Conservation (phyloP, 2,329 filamentous ascomycete species). For the Torrubiellomyces zombiae region DNA sequence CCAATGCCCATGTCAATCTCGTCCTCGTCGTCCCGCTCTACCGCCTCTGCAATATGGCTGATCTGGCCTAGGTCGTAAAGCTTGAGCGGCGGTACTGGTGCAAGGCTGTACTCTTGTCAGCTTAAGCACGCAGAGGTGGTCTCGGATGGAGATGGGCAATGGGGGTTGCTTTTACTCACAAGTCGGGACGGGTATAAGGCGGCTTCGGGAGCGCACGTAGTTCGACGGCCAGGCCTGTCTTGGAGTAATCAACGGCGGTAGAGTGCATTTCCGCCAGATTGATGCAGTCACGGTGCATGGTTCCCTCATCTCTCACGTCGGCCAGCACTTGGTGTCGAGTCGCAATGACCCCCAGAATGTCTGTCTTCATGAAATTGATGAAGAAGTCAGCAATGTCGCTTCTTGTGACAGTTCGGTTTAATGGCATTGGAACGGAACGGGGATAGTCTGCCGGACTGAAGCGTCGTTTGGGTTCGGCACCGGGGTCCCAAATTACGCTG, state of each 20-base stretch:
- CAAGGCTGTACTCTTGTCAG: slow-evolving; percentile 21
- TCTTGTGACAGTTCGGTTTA: slow-evolving; percentile 41
- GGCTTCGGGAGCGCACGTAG: slow-evolving; percentile 23
- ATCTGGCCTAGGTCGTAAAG: slow-evolving; percentile 28
- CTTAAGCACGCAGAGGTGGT: neutral
- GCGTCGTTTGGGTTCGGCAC: slow-evolving; percentile 23
- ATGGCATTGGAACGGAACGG: slow-evolving; percentile 33
- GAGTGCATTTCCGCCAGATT: slow-evolving; percentile 48
- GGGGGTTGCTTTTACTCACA: no score
- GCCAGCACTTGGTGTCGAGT: slow-evolving; percentile 46
- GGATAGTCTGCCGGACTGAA: slow-evolving; percentile 56
- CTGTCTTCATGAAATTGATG: slow-evolving; percentile 55
- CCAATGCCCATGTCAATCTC: slow-evolving; percentile 26
- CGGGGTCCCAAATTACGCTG: slow-evolving; percentile 57
- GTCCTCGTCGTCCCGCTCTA: slow-evolving; percentile 21
- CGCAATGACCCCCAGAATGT: slow-evolving; percentile 50
- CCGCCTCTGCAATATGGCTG: slow-evolving; percentile 13
- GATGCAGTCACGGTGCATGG: slow-evolving; percentile 31
- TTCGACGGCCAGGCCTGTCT: slow-evolving; percentile 48
- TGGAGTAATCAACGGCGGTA: slow-evolving; percentile 59
- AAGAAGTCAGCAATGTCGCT: slow-evolving; percentile 69
- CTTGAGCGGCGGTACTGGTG: slow-evolving; percentile 26
- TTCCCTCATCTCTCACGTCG: slow-evolving; percentile 37
- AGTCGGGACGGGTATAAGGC: slow-evolving; percentile 31
- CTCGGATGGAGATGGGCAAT: neutral